A percentile compares a stretch with the other conserved stretches of the same genome.
Conservation (phyloP, 345 rosid species). For the Turritis glabra region DNA sequence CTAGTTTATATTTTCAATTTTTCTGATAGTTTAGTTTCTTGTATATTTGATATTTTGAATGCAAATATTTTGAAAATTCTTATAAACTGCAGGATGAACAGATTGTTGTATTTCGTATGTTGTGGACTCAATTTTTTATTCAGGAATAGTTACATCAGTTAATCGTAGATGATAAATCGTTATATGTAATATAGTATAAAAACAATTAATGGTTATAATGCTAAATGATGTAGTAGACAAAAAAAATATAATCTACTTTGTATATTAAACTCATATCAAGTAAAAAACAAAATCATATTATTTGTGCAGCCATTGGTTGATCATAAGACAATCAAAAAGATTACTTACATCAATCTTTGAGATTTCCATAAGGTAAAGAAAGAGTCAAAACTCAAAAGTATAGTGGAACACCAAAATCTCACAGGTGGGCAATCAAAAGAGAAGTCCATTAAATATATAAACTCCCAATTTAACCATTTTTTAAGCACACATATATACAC, state of each 20-base stretch:
- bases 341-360: constrained; percentile 28
- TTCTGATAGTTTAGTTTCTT: no score
- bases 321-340: constrained; percentile 31
- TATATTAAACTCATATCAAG: constrained; percentile 2
- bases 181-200: neutral
- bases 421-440: constrained; percentile 23
- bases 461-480: constrained; percentile 2
- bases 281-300: neutral
- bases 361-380: constrained; percentile 38
- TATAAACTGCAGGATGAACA: neutral
- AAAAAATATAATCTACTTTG: neutral
- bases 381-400: constrained; percentile 41
- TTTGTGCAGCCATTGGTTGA: constrained; percentile 14
- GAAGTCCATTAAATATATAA: constrained; percentile 32
- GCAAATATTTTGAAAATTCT: neutral
- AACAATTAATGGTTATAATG: neutral
- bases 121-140: neutral
- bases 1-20: no score
- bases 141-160: neutral
- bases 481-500: neutral
- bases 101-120: neutral
- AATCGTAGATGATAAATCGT: neutral
- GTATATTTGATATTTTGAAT: no score
- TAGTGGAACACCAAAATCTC: constrained; percentile 35
- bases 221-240: neutral